Evolutionary conservation across 371 early-diverging fungal species (phyloP), one percentile per base, ranked within the genome.

Genomic region (Actinomucor elegans): DNA sequence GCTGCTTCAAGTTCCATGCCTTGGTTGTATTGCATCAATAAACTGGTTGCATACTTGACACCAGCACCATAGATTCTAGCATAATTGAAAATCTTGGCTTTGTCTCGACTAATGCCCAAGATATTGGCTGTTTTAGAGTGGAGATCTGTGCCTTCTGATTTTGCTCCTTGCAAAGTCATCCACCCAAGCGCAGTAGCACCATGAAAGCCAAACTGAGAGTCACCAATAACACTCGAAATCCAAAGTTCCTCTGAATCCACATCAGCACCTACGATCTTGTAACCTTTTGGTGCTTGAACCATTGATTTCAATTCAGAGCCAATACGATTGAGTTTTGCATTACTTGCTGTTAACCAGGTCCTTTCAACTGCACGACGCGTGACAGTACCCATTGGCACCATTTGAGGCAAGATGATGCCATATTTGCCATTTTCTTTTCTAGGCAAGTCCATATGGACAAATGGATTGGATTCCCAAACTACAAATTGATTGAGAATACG

Each of bases 221-320:
- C 99, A 17, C 97, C 97, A 57, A 98, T 84, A 10, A 97, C 64
- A 65, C 92, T 90, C 4, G 95, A 87, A 51, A 98, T 96, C 99
- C 99, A 98, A 14, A 98, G 80, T 71, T 98, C 99, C 64, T 98
- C 93, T 0, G 91, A 90, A 58, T 98, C 99, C 1, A 98, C 99
- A 70, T 98, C 99, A 1, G 99, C 99, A 4, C 99, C 99, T 4
- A 97, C 88, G 66, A 98, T 83, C 41, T 79, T 81, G 66, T 91
- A 91, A 8, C 85, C 94, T 7, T 64, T 54, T 0, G 99, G 97
- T 0, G 96, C 91, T 27, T 77, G 76, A 6, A 98, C 78, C 77
- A 88, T 83, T 1, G 93, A 80, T 64, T 98, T 98, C 34, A 98
- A 78, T 54, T 98, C 99, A 0, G 95, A 94, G 4, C 99, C 99